Evolutionary conservation across 805 yeast species (phyloP).

Genomic region (Isabelozyma pseudorhagii): DNA sequence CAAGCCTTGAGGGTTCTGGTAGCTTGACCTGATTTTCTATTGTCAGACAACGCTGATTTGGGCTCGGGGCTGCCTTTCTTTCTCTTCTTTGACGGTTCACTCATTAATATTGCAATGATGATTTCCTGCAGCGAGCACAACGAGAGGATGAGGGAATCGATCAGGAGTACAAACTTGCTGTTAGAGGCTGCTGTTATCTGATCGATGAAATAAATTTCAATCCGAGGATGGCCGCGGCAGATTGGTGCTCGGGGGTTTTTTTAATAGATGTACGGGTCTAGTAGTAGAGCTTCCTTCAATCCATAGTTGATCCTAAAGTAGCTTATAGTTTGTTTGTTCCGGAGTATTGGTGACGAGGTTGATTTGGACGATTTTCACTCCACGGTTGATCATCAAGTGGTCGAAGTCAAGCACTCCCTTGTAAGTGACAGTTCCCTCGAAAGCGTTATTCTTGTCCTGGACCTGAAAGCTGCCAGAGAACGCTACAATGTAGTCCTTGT

Average conservation of each 20-base stretch:
- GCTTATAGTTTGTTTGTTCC: slow-evolving; percentile 2
- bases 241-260: too few relatives aligned
- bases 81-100: background rate
- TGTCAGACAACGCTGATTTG: slow-evolving; percentile 1
- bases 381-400: slow-evolving; percentile 29
- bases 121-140: too few relatives aligned
- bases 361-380: slow-evolving; percentile 23
- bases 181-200: too few relatives aligned
- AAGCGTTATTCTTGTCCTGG: slow-evolving; percentile 12
- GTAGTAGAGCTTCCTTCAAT: background rate
- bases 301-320: background rate
- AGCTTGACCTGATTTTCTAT: slow-evolving; percentile 22
- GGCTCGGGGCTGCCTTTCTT: background rate
- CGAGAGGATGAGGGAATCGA: too few relatives aligned
- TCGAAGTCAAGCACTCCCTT: slow-evolving; percentile 27
- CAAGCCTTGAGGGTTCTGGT: slow-evolving; percentile 53
- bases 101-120: background rate
- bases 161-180: too few relatives aligned
- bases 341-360: slow-evolving; percentile 10
- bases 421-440: slow-evolving; percentile 18
- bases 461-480: slow-evolving; percentile 23
- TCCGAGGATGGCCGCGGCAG: too few relatives aligned
- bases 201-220: too few relatives aligned
- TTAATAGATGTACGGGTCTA: background rate
- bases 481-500: slow-evolving; percentile 19